Base-by-base conservation (phyloP, 2,329 filamentous ascomycete species). In the Apiospora phragmitis region DNA sequence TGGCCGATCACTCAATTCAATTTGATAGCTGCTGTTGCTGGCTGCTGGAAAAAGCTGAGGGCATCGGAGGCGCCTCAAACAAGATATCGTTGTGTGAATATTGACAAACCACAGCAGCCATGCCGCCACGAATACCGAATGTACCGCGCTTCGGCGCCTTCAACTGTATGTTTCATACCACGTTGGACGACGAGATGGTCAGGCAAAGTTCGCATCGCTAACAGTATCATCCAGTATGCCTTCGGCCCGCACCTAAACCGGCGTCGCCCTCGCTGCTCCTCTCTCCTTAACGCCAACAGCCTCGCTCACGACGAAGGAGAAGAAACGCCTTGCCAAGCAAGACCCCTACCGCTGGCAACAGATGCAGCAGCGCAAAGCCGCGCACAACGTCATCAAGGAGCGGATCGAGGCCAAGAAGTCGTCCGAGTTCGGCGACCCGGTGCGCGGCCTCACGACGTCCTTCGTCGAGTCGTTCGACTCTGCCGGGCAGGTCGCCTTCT, bases 301-400 rank as follows among this genome's bases (percentile, higher is more conserved):
- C 67, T 89, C 89, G 75, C 80, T 91, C 29, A 89, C 90, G 49
- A 83, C 83, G 68, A 86, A 89, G 74, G 88, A 93, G 74, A 89
- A 89, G 82, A 90, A 90, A 79, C 87, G 89, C 72, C 86, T 88
- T 73, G 88, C 88, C 71, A 90, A 92, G 79, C 89, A 90, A 78
- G 94, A 98, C 76, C 94, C 94, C 0, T 98, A 97, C 79, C 87
- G 91, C 71, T 89, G 92, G 82, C 92, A 92, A 3, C 94, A 97
- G 81, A 91, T 93, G 42, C 89, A 92, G 77, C 93, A 94, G 79
- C 91, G 94, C 73, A 97, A 95, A 82, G 90, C 92, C 14, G 93
- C 92, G 74, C 97, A 97, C 79, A 80, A 95, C 65, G 89, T 92
- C 77, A 90, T 94, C 68, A 94, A 92, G 77, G 86, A 89, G 73